A percentile compares a stretch with the other conserved stretches of the same genome.
phyloP scores from a whole-genome alignment of 106 monocot genomes.

The Cymbidium sinense region DNA sequence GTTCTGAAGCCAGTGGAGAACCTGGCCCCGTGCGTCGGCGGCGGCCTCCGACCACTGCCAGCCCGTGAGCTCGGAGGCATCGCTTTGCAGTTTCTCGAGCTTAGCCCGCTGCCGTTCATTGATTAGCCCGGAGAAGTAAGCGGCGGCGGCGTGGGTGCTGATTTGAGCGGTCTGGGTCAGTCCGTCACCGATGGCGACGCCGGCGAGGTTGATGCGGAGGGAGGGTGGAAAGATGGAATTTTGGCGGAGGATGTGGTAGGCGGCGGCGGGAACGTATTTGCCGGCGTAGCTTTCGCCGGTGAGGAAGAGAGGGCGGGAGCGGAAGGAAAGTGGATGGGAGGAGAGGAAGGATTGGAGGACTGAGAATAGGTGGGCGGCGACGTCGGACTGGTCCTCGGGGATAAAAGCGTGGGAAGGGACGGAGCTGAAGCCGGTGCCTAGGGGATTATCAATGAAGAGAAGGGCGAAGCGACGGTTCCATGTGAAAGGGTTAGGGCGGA shows the following conservation, averaged over 20 bases:
- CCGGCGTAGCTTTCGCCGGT: slow-evolving; percentile 97
- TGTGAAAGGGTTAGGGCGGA: background rate
- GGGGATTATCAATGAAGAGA: slow-evolving; percentile 86
- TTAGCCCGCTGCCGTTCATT: slow-evolving; percentile 34
- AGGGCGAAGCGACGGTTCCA: slow-evolving; percentile 33
- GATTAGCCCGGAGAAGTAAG: slow-evolving; percentile 62
- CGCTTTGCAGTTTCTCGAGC: slow-evolving; percentile 38
- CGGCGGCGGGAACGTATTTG: slow-evolving; percentile 65
- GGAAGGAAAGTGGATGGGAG: slow-evolving; percentile 27
- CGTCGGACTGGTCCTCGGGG: slow-evolving; percentile 4
- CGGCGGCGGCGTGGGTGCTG: slow-evolving; percentile 49
- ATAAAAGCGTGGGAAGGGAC: too few species aligned
- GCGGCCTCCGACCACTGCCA: slow-evolving; percentile 46
- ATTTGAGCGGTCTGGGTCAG: slow-evolving; percentile 68
- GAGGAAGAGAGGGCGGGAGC: slow-evolving; percentile 56
- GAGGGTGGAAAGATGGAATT: slow-evolving; percentile 13
- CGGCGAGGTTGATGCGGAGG: slow-evolving; percentile 43
- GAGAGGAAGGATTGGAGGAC: slow-evolving; percentile 53
- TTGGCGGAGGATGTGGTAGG: slow-evolving; percentile 37
- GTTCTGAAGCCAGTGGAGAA: slow-evolving; percentile 39
- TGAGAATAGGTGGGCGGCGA: slow-evolving; percentile 47
- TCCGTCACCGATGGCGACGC: slow-evolving; percentile 81
- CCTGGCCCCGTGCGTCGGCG: slow-evolving; percentile 29
- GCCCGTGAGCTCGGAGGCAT: slow-evolving; percentile 29
- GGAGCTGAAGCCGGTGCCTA: slow-evolving; percentile 26